phyloP scores from a whole-genome alignment of 2,329 filamentous ascomycete species.

The Fusarium caatingaense region DNA sequence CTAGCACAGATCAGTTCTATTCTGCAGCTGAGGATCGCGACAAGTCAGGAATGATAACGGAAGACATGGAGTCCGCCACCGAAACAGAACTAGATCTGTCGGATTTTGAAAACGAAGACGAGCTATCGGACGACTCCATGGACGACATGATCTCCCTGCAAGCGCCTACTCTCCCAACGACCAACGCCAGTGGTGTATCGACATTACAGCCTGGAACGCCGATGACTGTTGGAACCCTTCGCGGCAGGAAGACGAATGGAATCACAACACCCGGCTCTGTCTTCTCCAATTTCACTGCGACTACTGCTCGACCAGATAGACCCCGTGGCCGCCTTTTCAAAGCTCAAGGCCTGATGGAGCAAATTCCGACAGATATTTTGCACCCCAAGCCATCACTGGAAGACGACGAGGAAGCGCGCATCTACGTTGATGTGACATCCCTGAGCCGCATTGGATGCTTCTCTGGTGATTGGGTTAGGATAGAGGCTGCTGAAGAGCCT shows the following conservation, averaged over 20 bases:
- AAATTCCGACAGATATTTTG: constrained; percentile 80
- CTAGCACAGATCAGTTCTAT: constrained; percentile 90
- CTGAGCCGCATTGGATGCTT: constrained; percentile 94
- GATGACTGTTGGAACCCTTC: constrained; percentile 70
- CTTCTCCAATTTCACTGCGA: constrained; percentile 87
- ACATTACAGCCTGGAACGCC: constrained; percentile 85
- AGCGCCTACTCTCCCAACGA: constrained; percentile 80
- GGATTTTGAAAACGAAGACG: constrained; percentile 74
- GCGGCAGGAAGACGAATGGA: constrained; percentile 74
- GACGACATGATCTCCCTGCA: constrained; percentile 94
- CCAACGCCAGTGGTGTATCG: constrained; percentile 81
- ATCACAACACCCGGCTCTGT: constrained; percentile 87
- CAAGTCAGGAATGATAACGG: constrained; percentile 67
- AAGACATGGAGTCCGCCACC: constrained; percentile 67
- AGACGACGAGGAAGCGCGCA: constrained; percentile 88
- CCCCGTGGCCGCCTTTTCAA: constrained; percentile 85
- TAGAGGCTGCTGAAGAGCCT: constrained; percentile 82
- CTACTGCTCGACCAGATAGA: constrained; percentile 79
- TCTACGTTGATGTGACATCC: constrained; percentile 90
- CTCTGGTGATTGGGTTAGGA: constrained; percentile 94
- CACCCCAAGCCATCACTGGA: constrained; percentile 81
- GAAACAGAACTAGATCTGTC: constrained; percentile 74
- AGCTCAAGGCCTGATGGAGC: constrained; percentile 77
- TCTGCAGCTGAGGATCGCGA: constrained; percentile 87
- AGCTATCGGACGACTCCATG: constrained; percentile 87